These are phyloP conservation scores for Paracoccidioides brasiliensis DNA, from an alignment of 2,329 filamentous ascomycete species.

Conservation along the genomic window DNA sequence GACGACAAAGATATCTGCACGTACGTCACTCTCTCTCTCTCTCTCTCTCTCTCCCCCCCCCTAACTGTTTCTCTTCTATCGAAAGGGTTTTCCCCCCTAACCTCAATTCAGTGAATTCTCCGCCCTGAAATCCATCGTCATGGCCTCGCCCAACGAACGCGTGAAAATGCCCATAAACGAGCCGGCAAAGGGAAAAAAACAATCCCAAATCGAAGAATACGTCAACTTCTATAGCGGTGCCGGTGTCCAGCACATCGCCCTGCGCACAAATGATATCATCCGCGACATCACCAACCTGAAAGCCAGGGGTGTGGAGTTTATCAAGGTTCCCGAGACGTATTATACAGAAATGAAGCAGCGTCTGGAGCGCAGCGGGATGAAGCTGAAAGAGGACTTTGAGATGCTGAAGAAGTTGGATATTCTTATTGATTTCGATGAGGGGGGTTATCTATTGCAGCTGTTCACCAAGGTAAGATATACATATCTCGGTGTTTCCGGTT, in stretches of 20 bases:
- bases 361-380: constrained; percentile 48
- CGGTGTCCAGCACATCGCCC: constrained; percentile 86
- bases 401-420: constrained; percentile 67
- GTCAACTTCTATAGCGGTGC: constrained; percentile 80
- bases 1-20: constrained; percentile 85
- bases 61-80: neutral
- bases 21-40: constrained; percentile 15
- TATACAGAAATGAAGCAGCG: constrained; percentile 65
- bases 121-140: constrained; percentile 77
- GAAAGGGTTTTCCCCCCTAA: neutral
- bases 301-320: constrained; percentile 85
- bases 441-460: constrained; percentile 64
- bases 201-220: constrained; percentile 88
- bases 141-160: constrained; percentile 69
- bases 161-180: constrained; percentile 99
- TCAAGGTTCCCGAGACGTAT: constrained; percentile 75
- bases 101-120: constrained; percentile 52
- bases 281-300: constrained; percentile 61
- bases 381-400: constrained; percentile 77
- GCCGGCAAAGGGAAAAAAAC: constrained; percentile 77
- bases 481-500: neutral
- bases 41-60: neutral
- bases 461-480: constrained; percentile 49
- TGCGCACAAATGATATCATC: constrained; percentile 72
- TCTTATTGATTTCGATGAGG: constrained; percentile 89